Percentiles rank a stretch among this genome's conserved stretches.
Conservation (phyloP, 768 basidiomycete genomes). For the Terana coerulea region DNA sequence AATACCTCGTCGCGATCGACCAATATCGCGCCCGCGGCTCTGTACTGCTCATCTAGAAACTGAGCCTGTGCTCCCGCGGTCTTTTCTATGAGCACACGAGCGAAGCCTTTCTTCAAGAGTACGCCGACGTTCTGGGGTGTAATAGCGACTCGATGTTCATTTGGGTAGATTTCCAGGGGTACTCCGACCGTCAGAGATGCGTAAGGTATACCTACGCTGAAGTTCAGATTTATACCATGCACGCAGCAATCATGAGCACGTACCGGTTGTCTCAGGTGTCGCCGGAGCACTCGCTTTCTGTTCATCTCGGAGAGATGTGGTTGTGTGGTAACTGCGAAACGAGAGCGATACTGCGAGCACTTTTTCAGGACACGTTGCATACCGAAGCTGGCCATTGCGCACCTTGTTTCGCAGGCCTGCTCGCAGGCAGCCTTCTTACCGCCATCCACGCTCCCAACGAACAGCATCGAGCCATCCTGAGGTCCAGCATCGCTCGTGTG, state of each 20-base stretch:
- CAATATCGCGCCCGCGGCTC: constrained; percentile 72
- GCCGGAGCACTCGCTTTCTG: constrained; percentile 5
- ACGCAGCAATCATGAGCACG: neutral
- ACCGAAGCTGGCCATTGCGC: neutral
- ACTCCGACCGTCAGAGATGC: constrained; percentile 71
- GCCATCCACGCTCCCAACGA: constrained; percentile 2
- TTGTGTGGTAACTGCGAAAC: constrained; percentile 8
- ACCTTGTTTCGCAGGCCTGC: constrained; percentile 10
- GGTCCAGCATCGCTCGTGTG: constrained; percentile 11
- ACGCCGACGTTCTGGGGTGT: constrained; percentile 76
- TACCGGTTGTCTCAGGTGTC: constrained; percentile 9
- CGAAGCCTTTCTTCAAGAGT: constrained; percentile 81
- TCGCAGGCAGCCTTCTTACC: constrained; percentile 4
- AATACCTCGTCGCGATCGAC: constrained; percentile 73
- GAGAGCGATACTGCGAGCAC: constrained; percentile 2
- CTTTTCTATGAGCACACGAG: constrained; percentile 66
- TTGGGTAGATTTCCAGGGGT: constrained; percentile 71
- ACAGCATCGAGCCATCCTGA: constrained; percentile 6
- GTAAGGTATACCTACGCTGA: constrained; percentile 55
- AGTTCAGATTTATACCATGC: neutral
- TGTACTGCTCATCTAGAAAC: constrained; percentile 79
- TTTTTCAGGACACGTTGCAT: neutral
- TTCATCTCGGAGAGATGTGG: constrained; percentile 8
- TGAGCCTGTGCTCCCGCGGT: constrained; percentile 70
- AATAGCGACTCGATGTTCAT: constrained; percentile 76